Percentiles rank a stretch among this genome's conserved stretches.
These are phyloP conservation scores for Phanerochaete carnosa DNA, from an alignment of 768 basidiomycete genomes.

Conservation along the genomic window DNA sequence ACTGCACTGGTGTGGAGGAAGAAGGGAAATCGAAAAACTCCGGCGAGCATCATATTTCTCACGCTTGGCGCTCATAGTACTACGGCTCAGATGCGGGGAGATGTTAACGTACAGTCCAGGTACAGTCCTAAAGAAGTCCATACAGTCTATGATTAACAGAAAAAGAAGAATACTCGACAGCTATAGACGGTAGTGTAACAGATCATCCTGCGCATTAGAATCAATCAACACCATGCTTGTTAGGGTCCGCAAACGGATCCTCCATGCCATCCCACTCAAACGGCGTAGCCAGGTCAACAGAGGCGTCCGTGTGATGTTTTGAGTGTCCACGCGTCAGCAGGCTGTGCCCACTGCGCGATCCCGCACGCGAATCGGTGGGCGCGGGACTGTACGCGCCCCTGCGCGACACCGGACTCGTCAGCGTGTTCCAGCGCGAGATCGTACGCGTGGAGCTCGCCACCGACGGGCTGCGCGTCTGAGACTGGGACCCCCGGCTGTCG, in stretches of 20 bases:
- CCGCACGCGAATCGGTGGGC: background rate
- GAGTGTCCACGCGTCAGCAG: background rate
- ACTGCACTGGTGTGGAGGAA: no score
- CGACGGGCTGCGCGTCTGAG: background rate
- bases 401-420: constrained; percentile 2
- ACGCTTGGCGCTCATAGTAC: no score
- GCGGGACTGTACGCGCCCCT: background rate
- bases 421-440: background rate
- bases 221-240: background rate
- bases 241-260: constrained; percentile 5
- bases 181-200: background rate
- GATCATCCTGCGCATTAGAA: background rate
- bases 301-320: background rate
- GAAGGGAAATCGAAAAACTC: no score
- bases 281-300: background rate
- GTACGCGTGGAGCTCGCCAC: background rate
- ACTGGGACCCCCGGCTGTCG: background rate
- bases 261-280: constrained; percentile 3
- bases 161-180: no score
- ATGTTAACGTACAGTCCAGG: no score
- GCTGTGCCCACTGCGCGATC: background rate
- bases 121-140: no score
- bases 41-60: no score
- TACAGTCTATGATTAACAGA: no score
- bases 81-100: no score